Conservation (phyloP, 495 filamentous ascomycete genomes). For the Aspergillus incahuasiensis region DNA sequence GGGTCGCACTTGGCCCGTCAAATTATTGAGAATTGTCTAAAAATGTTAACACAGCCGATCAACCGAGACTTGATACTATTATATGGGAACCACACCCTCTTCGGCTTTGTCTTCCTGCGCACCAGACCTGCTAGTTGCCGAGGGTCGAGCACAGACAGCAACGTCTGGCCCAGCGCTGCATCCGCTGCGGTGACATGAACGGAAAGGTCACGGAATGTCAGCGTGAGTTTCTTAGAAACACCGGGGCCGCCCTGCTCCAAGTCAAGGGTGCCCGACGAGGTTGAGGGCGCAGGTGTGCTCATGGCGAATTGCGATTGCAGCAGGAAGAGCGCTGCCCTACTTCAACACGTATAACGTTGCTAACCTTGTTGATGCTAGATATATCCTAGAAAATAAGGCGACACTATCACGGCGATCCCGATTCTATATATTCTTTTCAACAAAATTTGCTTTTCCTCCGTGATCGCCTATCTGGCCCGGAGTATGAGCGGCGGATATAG, state of each 20-base stretch:
- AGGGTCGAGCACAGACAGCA: constrained; percentile 33
- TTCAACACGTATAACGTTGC: no score
- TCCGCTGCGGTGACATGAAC: constrained; percentile 38
- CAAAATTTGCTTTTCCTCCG: not conserved
- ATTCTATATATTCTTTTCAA: not conserved
- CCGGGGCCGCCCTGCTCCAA: constrained; percentile 21
- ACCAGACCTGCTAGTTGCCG: constrained; percentile 23
- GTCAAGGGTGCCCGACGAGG: constrained; percentile 34
- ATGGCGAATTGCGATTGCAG: no score
- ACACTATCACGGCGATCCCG: not conserved
- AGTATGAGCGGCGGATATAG: not conserved
- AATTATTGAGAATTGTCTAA: constrained; percentile 37
- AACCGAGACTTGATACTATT: no score
- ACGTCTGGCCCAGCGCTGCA: constrained; percentile 35
- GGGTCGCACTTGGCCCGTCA: constrained; percentile 34
- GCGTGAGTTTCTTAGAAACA: constrained; percentile 31
- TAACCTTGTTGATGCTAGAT: no score
- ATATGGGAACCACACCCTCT: constrained; percentile 20
- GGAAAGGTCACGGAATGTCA: constrained; percentile 35
- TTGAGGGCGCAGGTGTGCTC: constrained; percentile 30
- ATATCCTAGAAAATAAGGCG: no score
- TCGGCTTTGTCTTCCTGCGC: constrained; percentile 19
- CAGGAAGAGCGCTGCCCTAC: no score
- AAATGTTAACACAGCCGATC: no score
- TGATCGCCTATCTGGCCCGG: not conserved